Base-by-base conservation (phyloP, 441 rosid genomes). In the Gossypium lobatum region DNA sequence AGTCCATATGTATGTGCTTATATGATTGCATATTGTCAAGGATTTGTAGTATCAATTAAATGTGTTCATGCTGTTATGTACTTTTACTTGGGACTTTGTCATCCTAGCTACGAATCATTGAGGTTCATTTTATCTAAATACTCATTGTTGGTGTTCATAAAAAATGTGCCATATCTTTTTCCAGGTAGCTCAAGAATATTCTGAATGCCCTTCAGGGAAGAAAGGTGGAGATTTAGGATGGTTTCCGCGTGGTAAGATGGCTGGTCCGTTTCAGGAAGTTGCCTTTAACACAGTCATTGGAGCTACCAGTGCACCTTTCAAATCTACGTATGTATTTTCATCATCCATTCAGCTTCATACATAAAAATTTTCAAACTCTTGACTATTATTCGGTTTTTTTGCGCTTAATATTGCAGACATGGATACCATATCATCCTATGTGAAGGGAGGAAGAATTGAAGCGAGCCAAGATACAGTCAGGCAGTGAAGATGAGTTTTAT, bases 151-250 rank as follows among this genome's bases (percentile, higher is more conserved):
- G 75, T 61, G 42, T 58, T 10, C 28, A 57, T 78, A 10, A 18
- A 23, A 4, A 75, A 16, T 31, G 2, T 1, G 31, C 4, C 6
- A 16, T 20, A 46, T 53, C 34, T 73, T 52, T 53, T 23, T 39
- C 68, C 87, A 91, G 99, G 55, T 91, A 75, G 98, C 99, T 59
- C 94, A 95, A 68, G 98, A 93, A 78, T 95, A 87, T 76, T 95
- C 97, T 0, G 99, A 95, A 73, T 95, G 96, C 46, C 97, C 97
- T 37, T 93, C 98, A 8, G 98, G 96, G 63, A 95, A 95, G 86
- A 95, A 95, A 81, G 99, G 99, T 10, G 98, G 99, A 55, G 99
- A 95, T 80, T 88, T 93, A 77, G 99, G 99, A 80, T 95, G 98
- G 98, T 95, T 95, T 78, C 99, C 98, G 2, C 81, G 98, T 1